Evolutionary conservation across 2,329 filamentous ascomycete genomes (phyloP).

Genomic region (Mycogone perniciosa): DNA sequence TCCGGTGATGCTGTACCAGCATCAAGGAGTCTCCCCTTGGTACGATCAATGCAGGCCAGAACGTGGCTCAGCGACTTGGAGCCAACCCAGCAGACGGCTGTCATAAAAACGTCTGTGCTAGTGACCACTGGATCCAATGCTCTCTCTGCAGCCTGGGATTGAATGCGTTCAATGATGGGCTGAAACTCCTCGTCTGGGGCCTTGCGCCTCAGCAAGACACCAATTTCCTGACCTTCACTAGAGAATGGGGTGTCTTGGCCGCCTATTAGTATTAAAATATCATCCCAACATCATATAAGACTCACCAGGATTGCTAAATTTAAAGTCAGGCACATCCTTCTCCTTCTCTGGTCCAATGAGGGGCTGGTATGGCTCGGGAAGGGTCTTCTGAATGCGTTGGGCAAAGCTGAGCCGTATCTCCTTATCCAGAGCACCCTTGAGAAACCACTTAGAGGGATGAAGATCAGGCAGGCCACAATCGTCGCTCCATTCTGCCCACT

Average conservation of each 20-base stretch:
- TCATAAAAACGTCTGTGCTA: conserved; percentile 93
- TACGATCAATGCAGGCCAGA: conserved; percentile 89
- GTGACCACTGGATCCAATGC: conserved; percentile 72
- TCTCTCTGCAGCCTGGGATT: conserved; percentile 65
- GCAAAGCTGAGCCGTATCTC: conserved; percentile 96
- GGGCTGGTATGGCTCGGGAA: conserved; percentile 74
- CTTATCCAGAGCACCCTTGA: conserved; percentile 85
- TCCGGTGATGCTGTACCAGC: conserved; percentile 68
- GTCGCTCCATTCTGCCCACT: conserved; percentile 95
- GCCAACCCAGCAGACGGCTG: conserved; percentile 85
- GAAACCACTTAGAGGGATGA: conserved; percentile 89
- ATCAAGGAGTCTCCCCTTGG: conserved; percentile 78
- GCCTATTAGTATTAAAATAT: conserved; percentile 2
- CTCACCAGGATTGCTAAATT: conserved; percentile 71
- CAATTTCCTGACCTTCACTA: conserved; percentile 75
- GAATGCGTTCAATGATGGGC: conserved; percentile 70
- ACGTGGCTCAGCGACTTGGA: conserved; percentile 96
- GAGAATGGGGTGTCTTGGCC: conserved; percentile 70
- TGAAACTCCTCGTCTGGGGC: conserved; percentile 82
- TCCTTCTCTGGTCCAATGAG: conserved; percentile 84
- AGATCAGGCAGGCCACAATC: conserved; percentile 71
- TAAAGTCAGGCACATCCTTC: conserved; percentile 93
- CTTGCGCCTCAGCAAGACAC: conserved; percentile 74
- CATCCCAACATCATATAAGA: conserved; percentile 14
- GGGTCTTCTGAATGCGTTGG: conserved; percentile 87